These are phyloP conservation scores for Didymella glomerata DNA, from an alignment of 2,329 filamentous ascomycete species.

Conservation along the genomic window DNA sequence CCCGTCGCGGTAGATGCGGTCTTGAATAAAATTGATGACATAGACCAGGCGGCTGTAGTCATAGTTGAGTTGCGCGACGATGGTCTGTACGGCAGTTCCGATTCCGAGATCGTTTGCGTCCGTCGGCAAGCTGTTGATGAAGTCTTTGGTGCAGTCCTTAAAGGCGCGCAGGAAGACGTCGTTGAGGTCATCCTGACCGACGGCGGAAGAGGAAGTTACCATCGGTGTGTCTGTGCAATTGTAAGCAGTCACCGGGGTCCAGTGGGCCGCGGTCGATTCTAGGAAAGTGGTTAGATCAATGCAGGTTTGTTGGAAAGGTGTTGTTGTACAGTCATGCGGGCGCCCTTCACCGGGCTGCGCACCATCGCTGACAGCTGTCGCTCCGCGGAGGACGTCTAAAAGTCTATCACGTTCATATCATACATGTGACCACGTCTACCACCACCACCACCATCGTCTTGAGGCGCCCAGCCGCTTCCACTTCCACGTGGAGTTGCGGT, in stretches of 20 bases:
- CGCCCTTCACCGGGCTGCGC: not conserved
- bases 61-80: slow-evolving; percentile 1
- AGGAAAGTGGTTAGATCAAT: too few relatives aligned
- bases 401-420: not conserved
- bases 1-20: slow-evolving; percentile 2
- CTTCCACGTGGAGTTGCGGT: slow-evolving; percentile 47
- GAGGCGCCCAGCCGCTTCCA: slow-evolving; percentile 24
- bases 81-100: not conserved
- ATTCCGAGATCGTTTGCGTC: not conserved
- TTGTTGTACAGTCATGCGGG: not conserved
- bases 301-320: not conserved
- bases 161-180: slow-evolving; percentile 6
- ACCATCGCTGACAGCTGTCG: not conserved
- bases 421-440: slow-evolving; percentile 6
- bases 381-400: not conserved
- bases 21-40: slow-evolving; percentile 6
- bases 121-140: not conserved
- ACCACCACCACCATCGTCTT: slow-evolving; percentile 22
- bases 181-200: not conserved
- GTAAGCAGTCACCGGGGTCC: not conserved
- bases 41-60: not conserved
- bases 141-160: not conserved
- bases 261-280: not conserved
- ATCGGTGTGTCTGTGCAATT: not conserved
- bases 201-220: not conserved